phyloP scores from a whole-genome alignment of 495 filamentous ascomycete species.

The Penicillium coprophilum region DNA sequence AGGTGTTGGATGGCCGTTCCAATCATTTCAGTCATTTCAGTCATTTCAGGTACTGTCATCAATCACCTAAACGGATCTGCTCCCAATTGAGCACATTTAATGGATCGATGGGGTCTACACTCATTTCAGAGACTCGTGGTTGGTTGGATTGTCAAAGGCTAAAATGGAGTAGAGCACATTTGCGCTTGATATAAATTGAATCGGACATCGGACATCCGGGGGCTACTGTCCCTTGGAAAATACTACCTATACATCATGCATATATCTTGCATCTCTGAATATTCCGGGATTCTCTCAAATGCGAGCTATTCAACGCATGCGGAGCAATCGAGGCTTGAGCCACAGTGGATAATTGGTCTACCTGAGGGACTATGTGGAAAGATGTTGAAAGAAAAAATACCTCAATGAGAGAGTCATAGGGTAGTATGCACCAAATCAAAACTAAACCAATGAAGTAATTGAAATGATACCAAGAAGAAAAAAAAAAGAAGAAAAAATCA shows the following conservation, averaged over 20 bases:
- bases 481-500: not conserved
- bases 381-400: not conserved
- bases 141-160: not conserved
- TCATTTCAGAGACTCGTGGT: not conserved
- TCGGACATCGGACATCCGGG: not conserved
- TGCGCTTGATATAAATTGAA: not conserved
- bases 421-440: slow-evolving; percentile 8
- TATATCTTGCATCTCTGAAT: not conserved
- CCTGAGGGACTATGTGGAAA: not conserved
- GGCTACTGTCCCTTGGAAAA: not conserved
- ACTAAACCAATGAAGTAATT: not conserved
- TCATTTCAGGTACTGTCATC: not conserved
- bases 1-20: slow-evolving; percentile 9
- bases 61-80: slow-evolving; percentile 21
- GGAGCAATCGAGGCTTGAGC: slow-evolving; percentile 1
- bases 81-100: slow-evolving; percentile 35
- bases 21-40: not conserved
- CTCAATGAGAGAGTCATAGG: slow-evolving; percentile 6
- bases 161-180: slow-evolving; percentile 6
- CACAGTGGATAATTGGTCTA: not conserved
- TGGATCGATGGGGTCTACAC: not conserved
- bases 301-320: slow-evolving; percentile 22
- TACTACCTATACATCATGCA: not conserved
- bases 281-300: not conserved
- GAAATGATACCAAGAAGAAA: not conserved